Evolutionary conservation across 225 moss, liverwort and hornwort species (phyloP).

Genomic region (Pleurozium schreberi): DNA sequence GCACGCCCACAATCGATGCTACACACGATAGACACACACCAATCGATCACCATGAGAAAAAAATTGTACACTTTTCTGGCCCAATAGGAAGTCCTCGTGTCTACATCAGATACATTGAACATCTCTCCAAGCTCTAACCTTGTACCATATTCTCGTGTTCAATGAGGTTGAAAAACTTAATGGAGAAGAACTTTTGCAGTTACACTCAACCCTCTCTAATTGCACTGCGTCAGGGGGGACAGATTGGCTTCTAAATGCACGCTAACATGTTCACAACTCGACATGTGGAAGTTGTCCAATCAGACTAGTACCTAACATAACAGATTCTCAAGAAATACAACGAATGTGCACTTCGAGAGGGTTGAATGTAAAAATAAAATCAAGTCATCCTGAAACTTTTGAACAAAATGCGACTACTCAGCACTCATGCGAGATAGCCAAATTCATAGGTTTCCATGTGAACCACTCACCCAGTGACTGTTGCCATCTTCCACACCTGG

Average conservation of each 20-base stretch:
- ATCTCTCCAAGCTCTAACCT: background rate
- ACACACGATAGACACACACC: background rate
- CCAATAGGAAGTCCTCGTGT: too few relatives aligned
- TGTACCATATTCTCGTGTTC: background rate
- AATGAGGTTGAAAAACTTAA: background rate
- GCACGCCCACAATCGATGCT: background rate
- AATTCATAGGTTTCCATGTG: background rate
- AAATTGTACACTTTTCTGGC: background rate
- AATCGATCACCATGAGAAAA: background rate
- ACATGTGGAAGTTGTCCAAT: background rate
- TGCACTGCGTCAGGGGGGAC: background rate
- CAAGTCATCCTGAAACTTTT: background rate
- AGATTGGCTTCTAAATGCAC: background rate
- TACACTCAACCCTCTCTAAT: background rate
- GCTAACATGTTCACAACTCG: background rate
- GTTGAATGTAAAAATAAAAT: background rate
- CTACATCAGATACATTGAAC: background rate
- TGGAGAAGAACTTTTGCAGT: background rate
- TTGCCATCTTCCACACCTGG: slow-evolving; percentile 92
- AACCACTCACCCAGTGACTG: slow-evolving; percentile 82
- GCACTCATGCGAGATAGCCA: background rate
- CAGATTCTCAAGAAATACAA: background rate
- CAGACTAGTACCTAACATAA: background rate
- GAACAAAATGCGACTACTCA: background rate
- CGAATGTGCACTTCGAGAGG: background rate